Percentiles rank a stretch among this genome's conserved stretches.
Conservation (phyloP, 2,329 filamentous ascomycete genomes). For the Aphanoascus verrucosus region DNA sequence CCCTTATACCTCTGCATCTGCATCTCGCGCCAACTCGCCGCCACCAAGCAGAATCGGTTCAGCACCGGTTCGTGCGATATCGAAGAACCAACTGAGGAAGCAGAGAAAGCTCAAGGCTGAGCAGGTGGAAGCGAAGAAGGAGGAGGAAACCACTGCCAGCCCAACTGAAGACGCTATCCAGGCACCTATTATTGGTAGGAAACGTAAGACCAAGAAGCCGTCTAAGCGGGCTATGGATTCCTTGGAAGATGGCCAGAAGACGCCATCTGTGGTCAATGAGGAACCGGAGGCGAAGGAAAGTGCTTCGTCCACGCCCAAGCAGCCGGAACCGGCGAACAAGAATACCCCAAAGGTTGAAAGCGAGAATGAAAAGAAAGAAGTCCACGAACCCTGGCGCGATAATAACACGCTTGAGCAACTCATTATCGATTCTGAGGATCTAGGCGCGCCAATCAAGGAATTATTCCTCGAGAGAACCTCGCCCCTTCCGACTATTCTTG, state of each 20-base stretch:
- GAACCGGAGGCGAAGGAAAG: slow-evolving; percentile 3
- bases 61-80: slow-evolving; percentile 49
- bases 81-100: slow-evolving; percentile 54
- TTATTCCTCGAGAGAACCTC: slow-evolving; percentile 32
- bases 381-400: slow-evolving; percentile 27
- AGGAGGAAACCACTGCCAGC: slow-evolving; percentile 27
- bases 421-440: slow-evolving; percentile 30
- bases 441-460: slow-evolving; percentile 30
- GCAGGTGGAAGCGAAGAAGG: slow-evolving; percentile 35
- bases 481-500: slow-evolving; percentile 30
- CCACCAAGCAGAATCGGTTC: slow-evolving; percentile 45
- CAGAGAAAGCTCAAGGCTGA: slow-evolving; percentile 43
- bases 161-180: slow-evolving; percentile 43
- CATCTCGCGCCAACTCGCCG: slow-evolving; percentile 51
- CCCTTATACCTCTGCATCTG: slow-evolving; percentile 47
- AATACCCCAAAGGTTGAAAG: slow-evolving; percentile 17
- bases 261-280: slow-evolving; percentile 1
- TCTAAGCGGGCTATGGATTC: slow-evolving; percentile 18
- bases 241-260: slow-evolving; percentile 11
- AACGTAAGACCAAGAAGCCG: slow-evolving; percentile 48
- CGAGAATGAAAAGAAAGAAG: slow-evolving; percentile 19
- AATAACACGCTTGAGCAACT: slow-evolving; percentile 34
- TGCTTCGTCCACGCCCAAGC: background rate
- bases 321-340: slow-evolving; percentile 4
- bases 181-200: slow-evolving; percentile 52